Conservation (phyloP, 1,284 basidiomycete genomes). For the Macrocystidia cucumis region DNA sequence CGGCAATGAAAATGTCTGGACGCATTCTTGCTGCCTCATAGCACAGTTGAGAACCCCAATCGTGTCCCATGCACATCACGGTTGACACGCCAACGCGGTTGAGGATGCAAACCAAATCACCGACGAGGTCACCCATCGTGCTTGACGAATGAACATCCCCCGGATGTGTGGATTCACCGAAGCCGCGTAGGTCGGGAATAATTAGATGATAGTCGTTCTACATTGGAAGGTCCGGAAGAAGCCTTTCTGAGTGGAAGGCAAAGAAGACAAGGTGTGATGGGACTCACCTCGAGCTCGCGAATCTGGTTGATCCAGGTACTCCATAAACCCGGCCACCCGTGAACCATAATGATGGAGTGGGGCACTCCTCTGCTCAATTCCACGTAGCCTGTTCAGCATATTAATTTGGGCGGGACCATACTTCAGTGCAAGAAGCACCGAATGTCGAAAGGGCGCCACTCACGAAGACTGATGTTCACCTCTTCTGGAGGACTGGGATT, state of each 20-base stretch:
- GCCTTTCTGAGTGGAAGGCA: constrained; percentile 23
- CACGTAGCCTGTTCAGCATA: constrained; percentile 51
- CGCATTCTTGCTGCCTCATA: constrained; percentile 58
- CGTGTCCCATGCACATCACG: constrained; percentile 61
- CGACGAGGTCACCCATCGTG: constrained; percentile 49
- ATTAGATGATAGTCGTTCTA: constrained; percentile 52
- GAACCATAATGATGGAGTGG: constrained; percentile 53
- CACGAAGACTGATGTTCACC: constrained; percentile 30
- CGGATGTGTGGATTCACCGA: constrained; percentile 58
- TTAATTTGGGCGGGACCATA: too few species aligned
- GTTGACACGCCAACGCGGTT: constrained; percentile 36
- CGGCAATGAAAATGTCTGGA: constrained; percentile 51
- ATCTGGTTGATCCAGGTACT: constrained; percentile 66
- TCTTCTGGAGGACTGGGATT: constrained; percentile 12
- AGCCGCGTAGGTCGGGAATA: constrained; percentile 56
- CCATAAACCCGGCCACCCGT: constrained; percentile 73
- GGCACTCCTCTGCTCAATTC: constrained; percentile 48
- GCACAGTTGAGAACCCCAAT: constrained; percentile 63
- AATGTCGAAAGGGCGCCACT: constrained; percentile 2
- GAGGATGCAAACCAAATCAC: constrained; percentile 55
- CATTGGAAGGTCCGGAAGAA: too few species aligned
- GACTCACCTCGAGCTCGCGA: constrained; percentile 44
- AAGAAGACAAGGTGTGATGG: constrained; percentile 1
- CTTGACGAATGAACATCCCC: constrained; percentile 52
- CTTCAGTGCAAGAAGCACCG: not conserved